These are phyloP conservation scores for Alloteropsis semialata DNA, from an alignment of 176 grass and related monocot genomes.

Conservation along the genomic window DNA sequence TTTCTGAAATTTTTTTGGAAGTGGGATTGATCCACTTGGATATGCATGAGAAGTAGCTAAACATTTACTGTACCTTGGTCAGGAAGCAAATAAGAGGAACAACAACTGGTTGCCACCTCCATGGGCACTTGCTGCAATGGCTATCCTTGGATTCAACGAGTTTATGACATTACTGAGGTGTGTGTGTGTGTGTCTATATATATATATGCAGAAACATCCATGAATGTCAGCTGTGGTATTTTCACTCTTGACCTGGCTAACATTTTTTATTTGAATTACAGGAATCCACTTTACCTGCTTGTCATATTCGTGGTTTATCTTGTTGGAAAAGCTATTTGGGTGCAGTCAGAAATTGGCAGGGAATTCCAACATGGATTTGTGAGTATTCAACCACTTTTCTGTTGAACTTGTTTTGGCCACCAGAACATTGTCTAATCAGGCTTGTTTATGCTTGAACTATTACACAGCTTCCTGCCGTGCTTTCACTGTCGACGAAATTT, in stretches of 20 bases:
- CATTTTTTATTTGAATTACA: slow-evolving; percentile 38
- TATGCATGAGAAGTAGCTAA: not conserved
- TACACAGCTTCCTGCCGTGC: slow-evolving; percentile 69
- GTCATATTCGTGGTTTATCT: slow-evolving; percentile 86
- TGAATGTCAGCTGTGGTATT: not conserved
- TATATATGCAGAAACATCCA: not conserved
- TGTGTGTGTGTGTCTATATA: slow-evolving; percentile 18
- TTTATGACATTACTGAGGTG: slow-evolving; percentile 97
- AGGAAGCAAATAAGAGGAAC: slow-evolving; percentile 98
- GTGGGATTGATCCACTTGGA: not conserved
- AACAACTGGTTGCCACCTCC: slow-evolving; percentile 97
- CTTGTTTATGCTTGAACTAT: slow-evolving; percentile 4
- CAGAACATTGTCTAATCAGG: slow-evolving; percentile 1
- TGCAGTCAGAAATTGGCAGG: slow-evolving; percentile 74
- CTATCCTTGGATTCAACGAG: slow-evolving; percentile 93
- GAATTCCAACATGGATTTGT: slow-evolving; percentile 90
- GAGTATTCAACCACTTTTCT: slow-evolving; percentile 35
- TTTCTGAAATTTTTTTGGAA: not conserved
- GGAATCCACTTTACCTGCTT: slow-evolving; percentile 75
- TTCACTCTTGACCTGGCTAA: not conserved
- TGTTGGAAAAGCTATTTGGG: slow-evolving; percentile 90
- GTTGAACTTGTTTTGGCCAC: not conserved
- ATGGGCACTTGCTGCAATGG: slow-evolving; percentile 93
- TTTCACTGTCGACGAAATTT: slow-evolving; percentile 93
- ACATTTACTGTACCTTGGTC: slow-evolving; percentile 11